Evolutionary conservation across 2,329 filamentous ascomycete genomes (phyloP), one percentile per base, ranked within the genome.

Genomic region (Fulvia fulva): DNA sequence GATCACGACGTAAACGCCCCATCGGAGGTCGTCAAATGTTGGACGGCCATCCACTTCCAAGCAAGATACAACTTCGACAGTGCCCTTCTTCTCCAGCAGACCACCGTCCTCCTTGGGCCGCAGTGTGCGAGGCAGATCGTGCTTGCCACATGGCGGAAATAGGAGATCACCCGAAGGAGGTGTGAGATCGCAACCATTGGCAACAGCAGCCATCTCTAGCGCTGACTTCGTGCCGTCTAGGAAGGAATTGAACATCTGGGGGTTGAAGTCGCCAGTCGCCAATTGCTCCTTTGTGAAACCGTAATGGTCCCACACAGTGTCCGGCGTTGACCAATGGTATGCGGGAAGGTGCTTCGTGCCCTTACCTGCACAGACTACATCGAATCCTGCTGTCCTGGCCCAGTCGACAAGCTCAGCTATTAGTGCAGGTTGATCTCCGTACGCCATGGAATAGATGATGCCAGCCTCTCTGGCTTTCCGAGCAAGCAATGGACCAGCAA

Each of bases 191-290:
- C 76, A 78, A 14, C 75, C 75, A 55, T 79, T 80, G 5, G 77
- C 73, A 0, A 79, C 77, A 12, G 77, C 77, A 4, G 77, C 76
- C 77, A 80, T 80, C 63, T 79, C 77, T 5, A 79, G 65, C 0
- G 76, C 76, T 1, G 73, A 76, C 63, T 79, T 79, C 6, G 77
- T 79, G n/a, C 77, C 77, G 56, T 80, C 76, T 2, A 79, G 68
- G 67, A 78, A 80, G 0, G 74, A 77, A 62, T 79, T 79, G 72
- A 79, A 79, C 75, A 79, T 80, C 49, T 78, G 76, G 5, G 75
- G 73, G 61, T 79, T 79, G 65, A 79, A 76, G 60, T 78, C 76
- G 3, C 71, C 75, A 0, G 67, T 71, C 0, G 70, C 72, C 5
- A 77, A 65, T 65, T 79, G 77, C 63, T 78, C 76, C 32, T 75